Base-by-base conservation (phyloP, 352 stramenopile species). In the Globisporangium cystogenes region DNA sequence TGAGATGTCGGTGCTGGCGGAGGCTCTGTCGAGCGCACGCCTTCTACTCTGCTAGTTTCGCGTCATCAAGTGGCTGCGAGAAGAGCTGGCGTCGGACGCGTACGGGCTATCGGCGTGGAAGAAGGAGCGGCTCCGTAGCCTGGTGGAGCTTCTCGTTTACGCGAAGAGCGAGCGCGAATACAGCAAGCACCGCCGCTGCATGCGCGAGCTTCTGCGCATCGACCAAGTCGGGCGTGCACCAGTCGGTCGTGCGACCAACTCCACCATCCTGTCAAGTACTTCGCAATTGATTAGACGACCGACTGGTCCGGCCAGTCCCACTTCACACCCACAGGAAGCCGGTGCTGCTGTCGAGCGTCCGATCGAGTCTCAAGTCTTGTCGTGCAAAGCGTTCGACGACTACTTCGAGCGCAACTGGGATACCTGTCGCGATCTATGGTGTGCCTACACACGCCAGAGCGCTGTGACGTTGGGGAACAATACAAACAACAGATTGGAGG, bases 391-490 rank as follows among this genome's bases (percentile, higher is more conserved):
- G 0, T 70, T 74, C 45, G 49, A 64, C 5, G 6, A 7, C 3
- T 60, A 72, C 24, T 62, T 72, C 41, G 12, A 8, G 1, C 64
- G 61, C n/a, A 67, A 65, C n/a, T 72, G 53, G 60, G 49, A 65
- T 16, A 36, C 7, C 15, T 67, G 56, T 42, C 15, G 31, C 1
- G 21, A 39, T 0, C 39, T 56, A 29, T 67, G 57, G 60, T 68
- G 61, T 11, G 42, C 57, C 0, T 67, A 51, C 26, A 31, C 52
- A 16, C 50, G 40, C 4, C 31, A 63, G 16, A 63, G 57, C 39
- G 49, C 43, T 29, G 44, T 55, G 10, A 66, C 49, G n/a, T 20
- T 67, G 4, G 53, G 51, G 0, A 72, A 58, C 53, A 68, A 67
- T 20, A 69, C 60, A 3, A 72, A 70, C 27, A 70, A 74, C 40